Conservation (phyloP, 768 basidiomycete genomes). For the Myochromella boudieri region DNA sequence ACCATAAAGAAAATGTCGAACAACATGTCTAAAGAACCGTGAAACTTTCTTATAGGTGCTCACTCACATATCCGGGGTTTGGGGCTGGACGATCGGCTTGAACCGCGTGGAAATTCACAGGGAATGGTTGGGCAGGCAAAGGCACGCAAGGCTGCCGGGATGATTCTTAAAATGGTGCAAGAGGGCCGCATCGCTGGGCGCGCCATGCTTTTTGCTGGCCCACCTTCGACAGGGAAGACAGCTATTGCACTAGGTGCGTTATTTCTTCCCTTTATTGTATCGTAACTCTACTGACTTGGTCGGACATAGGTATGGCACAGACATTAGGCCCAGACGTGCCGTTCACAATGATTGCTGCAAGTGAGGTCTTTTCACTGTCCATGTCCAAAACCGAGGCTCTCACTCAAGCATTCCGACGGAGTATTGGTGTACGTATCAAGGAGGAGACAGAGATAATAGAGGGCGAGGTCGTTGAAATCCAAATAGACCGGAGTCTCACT, state of each 20-base stretch:
- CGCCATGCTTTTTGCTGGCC: constrained; percentile 96
- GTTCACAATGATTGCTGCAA: constrained; percentile 96
- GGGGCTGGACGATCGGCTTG: constrained; percentile 88
- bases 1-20: no score
- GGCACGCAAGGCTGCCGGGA: constrained; percentile 95
- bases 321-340: constrained; percentile 92
- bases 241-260: constrained; percentile 91
- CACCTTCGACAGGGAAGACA: constrained; percentile 96
- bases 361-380: constrained; percentile 96
- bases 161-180: constrained; percentile 98
- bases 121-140: constrained; percentile 98
- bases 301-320: constrained; percentile 84
- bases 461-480: constrained; percentile 98
- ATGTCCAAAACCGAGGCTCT: constrained; percentile 99
- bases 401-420: constrained; percentile 93
- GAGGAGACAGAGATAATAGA: constrained; percentile 98
- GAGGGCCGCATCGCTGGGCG: constrained; percentile 94
- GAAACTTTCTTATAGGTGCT: constrained; percentile 71
- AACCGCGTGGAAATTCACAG: constrained; percentile 85
- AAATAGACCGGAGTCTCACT: constrained; percentile 95
- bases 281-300: background rate
- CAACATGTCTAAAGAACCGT: no score
- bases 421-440: constrained; percentile 96
- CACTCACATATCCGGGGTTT: constrained; percentile 96
- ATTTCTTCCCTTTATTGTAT: background rate